phyloP scores from a whole-genome alignment of 2,329 filamentous ascomycete species.

The Leptodontidium sp. region DNA sequence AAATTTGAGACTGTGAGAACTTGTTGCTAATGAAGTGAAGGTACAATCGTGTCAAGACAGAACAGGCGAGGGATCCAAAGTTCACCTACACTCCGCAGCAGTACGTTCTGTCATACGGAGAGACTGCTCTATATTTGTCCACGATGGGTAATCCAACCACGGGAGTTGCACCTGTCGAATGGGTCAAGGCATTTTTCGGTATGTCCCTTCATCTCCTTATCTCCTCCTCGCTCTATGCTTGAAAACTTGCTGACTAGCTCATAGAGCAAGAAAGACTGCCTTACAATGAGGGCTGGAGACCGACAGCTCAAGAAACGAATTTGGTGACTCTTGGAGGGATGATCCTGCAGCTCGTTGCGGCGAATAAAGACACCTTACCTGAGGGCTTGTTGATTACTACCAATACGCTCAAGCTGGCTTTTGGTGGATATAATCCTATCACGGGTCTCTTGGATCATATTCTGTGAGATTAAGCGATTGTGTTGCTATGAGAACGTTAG shows the following conservation, averaged over 20 bases:
- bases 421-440: slow-evolving; percentile 36
- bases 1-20: background rate
- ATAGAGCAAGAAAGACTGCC: slow-evolving; percentile 49
- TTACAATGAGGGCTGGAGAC: slow-evolving; percentile 48
- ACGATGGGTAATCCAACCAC: slow-evolving; percentile 47
- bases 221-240: background rate
- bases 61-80: slow-evolving; percentile 43
- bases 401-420: slow-evolving; percentile 33
- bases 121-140: slow-evolving; percentile 50
- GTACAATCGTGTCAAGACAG: slow-evolving; percentile 44
- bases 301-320: slow-evolving; percentile 33
- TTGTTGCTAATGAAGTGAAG: slow-evolving; percentile 8
- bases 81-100: slow-evolving; percentile 48
- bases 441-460: slow-evolving; percentile 30
- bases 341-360: slow-evolving; percentile 32
- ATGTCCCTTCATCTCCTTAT: background rate
- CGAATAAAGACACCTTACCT: slow-evolving; percentile 35
- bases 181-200: slow-evolving; percentile 47
- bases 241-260: background rate
- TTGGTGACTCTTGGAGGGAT: slow-evolving; percentile 33
- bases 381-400: slow-evolving; percentile 32
- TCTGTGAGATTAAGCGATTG: slow-evolving; percentile 1
- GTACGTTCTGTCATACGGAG: slow-evolving; percentile 48
- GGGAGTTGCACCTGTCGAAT: slow-evolving; percentile 47
- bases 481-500: background rate